Evolutionary conservation across 2,329 filamentous ascomycete species (phyloP).

Genomic region (Hypoxylon sp.): DNA sequence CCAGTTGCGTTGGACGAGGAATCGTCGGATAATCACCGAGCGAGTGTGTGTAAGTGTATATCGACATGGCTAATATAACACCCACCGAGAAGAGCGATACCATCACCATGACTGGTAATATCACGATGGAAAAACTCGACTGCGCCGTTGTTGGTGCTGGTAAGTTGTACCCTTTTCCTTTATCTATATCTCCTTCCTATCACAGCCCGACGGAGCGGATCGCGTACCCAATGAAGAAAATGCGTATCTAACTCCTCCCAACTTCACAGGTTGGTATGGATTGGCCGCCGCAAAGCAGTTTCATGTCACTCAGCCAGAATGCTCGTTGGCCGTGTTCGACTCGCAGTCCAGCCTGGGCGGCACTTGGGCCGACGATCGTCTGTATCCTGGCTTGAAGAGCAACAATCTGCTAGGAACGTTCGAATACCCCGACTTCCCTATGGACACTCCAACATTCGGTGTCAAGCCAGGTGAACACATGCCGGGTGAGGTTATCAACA

Average conservation of each 20-base stretch:
- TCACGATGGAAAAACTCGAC: constrained; percentile 61
- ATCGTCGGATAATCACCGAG: constrained; percentile 34
- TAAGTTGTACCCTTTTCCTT: constrained; percentile 54
- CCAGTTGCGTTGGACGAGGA: constrained; percentile 27
- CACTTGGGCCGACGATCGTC: constrained; percentile 76
- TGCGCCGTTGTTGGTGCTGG: constrained; percentile 67
- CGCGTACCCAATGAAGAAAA: constrained; percentile 4
- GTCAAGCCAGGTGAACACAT: constrained; percentile 69
- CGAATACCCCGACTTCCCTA: constrained; percentile 81
- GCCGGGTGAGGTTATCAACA: constrained; percentile 68
- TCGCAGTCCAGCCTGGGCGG: constrained; percentile 72
- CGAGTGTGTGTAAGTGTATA: constrained; percentile 27
- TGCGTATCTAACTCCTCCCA: constrained; percentile 21
- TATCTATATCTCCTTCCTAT: neutral
- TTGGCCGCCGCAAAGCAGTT: constrained; percentile 74
- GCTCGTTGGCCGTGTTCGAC: constrained; percentile 72
- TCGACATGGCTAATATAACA: constrained; percentile 35
- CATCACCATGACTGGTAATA: constrained; percentile 29
- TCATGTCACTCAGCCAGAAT: constrained; percentile 69
- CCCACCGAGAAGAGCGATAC: constrained; percentile 33
- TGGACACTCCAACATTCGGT: constrained; percentile 68
- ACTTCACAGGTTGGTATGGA: constrained; percentile 64
- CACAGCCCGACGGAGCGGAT: neutral
- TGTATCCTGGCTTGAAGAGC: constrained; percentile 78
- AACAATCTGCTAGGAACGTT: constrained; percentile 82